phyloP scores from a whole-genome alignment of 108 stramenopile genomes.

The Pinguiococcus pyrenoidosus region DNA sequence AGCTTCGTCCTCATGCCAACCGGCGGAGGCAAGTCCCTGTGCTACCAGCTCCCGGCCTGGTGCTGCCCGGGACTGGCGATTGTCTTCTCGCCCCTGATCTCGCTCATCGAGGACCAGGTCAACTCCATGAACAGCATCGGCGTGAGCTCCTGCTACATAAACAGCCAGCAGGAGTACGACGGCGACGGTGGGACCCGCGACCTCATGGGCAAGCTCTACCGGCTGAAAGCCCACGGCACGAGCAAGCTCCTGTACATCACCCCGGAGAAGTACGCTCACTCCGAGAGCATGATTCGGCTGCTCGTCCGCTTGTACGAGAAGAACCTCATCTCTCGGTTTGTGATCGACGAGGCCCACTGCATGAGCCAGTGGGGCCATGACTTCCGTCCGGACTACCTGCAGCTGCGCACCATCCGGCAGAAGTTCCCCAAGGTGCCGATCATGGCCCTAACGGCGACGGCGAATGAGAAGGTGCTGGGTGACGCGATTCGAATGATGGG shows the following conservation, averaged over 20 bases:
- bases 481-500: conserved; percentile 52
- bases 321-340: conserved; percentile 81
- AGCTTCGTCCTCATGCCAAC: conserved; percentile 98
- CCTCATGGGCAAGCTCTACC: not conserved
- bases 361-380: conserved; percentile 62
- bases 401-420: conserved; percentile 54
- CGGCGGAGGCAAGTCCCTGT: conserved; percentile 88
- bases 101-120: conserved; percentile 95
- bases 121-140: conserved; percentile 60
- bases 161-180: conserved; percentile 39
- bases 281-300: conserved; percentile 49
- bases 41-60: conserved; percentile 93
- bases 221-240: conserved; percentile 47
- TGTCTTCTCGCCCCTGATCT: conserved; percentile 85
- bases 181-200: not conserved
- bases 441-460: conserved; percentile 96
- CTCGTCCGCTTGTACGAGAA: conserved; percentile 47
- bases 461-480: conserved; percentile 78
- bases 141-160: conserved; percentile 63
- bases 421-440: conserved; percentile 87
- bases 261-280: conserved; percentile 78
- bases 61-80: conserved; percentile 79
- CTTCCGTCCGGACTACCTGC: conserved; percentile 79
- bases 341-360: conserved; percentile 96
- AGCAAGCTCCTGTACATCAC: conserved; percentile 95